Percentiles rank a stretch among this genome's conserved stretches.
Conservation (phyloP, 1,284 basidiomycete species). For the Ceratobasidium theobromae region DNA sequence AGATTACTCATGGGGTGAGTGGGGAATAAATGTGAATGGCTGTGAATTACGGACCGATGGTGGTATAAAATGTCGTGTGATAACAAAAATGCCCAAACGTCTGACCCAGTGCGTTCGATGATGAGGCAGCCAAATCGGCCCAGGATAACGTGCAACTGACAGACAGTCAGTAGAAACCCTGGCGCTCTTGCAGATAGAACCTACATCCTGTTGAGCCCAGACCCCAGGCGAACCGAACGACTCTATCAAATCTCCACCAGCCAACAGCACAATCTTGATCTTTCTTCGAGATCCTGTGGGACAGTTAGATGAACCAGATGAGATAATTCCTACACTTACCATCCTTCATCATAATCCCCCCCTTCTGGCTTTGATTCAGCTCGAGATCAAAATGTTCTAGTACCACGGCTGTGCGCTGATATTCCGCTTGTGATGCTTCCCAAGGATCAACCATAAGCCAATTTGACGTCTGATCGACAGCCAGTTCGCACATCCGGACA, state of each 20-base stretch:
- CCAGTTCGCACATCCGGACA: slow-evolving; percentile 51
- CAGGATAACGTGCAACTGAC: slow-evolving; percentile 63
- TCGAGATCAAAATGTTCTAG: slow-evolving; percentile 95
- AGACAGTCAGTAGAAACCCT: neutral
- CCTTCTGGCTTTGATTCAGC: slow-evolving; percentile 73
- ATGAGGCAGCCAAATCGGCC: slow-evolving; percentile 61
- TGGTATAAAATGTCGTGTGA: slow-evolving; percentile 56
- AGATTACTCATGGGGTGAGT: slow-evolving; percentile 38
- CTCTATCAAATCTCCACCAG: slow-evolving; percentile 95
- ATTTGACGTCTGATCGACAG: slow-evolving; percentile 45
- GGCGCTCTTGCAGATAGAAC: slow-evolving; percentile 40
- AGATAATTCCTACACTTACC: slow-evolving; percentile 24
- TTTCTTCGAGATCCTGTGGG: slow-evolving; percentile 29
- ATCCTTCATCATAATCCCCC: slow-evolving; percentile 53
- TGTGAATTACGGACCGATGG: slow-evolving; percentile 43
- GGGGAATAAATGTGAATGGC: slow-evolving; percentile 36
- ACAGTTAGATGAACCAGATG: neutral
- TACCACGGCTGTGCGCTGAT: slow-evolving; percentile 94
- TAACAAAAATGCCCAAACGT: slow-evolving; percentile 59
- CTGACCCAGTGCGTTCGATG: slow-evolving; percentile 60
- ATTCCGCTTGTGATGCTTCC: slow-evolving; percentile 89
- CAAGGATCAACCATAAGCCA: slow-evolving; percentile 91
- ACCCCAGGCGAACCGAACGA: slow-evolving; percentile 99
- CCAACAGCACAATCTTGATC: slow-evolving; percentile 78
- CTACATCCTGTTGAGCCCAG: slow-evolving; percentile 91